Conservation (phyloP, 2,329 filamentous ascomycete species). For the Alternaria sp. region DNA sequence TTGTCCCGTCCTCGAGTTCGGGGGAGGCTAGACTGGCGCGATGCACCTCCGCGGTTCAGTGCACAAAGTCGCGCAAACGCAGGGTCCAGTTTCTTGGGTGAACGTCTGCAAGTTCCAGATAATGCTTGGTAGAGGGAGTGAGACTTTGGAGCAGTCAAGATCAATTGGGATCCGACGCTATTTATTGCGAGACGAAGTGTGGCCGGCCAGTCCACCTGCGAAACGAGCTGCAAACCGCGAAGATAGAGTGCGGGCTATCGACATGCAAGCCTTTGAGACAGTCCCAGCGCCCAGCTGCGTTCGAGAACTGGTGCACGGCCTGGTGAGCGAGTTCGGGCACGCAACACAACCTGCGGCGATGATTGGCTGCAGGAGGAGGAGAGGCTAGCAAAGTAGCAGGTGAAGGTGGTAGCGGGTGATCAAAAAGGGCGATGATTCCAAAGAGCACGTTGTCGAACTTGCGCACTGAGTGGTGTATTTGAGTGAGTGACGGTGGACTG, state of each 20-base stretch:
- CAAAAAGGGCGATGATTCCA: background rate
- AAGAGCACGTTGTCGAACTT: conserved; percentile 11
- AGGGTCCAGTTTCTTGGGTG: background rate
- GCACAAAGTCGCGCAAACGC: conserved; percentile 8
- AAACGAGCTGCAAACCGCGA: conserved; percentile 4
- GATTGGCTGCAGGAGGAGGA: conserved; percentile 14
- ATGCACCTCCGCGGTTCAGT: conserved; percentile 12
- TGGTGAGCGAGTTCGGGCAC: conserved; percentile 16
- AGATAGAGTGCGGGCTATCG: conserved; percentile 1
- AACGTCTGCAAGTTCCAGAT: background rate
- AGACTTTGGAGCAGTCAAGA: background rate
- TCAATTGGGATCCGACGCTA: conserved; percentile 1
- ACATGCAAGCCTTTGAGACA: background rate
- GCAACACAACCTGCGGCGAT: conserved; percentile 10
- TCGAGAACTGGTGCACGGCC: conserved; percentile 8
- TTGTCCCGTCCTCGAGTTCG: conserved; percentile 6
- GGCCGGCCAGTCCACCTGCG: conserved; percentile 1
- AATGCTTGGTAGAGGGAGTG: background rate
- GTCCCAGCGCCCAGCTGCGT: background rate
- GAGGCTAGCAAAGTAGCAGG: conserved; percentile 8
- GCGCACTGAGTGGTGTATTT: conserved; percentile 13
- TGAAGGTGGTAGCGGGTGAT: conserved; percentile 6
- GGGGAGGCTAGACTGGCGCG: conserved; percentile 11
- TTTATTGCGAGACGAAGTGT: conserved; percentile 10
- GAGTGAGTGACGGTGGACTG: background rate